Conservation (phyloP, 1,139 yeast species). For the Wickerhamomyces sp. region DNA sequence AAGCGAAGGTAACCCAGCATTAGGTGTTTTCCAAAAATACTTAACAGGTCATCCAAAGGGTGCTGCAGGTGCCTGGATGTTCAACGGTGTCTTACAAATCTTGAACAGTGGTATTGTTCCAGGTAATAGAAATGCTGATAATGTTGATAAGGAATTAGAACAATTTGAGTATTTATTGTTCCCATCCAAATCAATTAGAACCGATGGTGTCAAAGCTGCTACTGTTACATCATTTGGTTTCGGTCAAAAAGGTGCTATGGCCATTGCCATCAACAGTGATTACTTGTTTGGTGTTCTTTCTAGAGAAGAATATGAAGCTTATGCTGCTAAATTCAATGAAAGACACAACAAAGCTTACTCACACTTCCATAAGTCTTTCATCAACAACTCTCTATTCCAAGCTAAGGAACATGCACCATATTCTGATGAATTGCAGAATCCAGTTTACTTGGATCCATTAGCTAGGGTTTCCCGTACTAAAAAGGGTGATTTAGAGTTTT, state of each 20-base stretch:
- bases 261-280: slow-evolving; percentile 87
- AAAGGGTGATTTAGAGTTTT: slow-evolving; percentile 47
- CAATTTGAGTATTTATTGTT: slow-evolving; percentile 83
- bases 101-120: slow-evolving; percentile 93
- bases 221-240: slow-evolving; percentile 97
- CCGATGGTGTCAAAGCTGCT: slow-evolving; percentile 97
- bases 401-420: slow-evolving; percentile 95
- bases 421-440: slow-evolving; percentile 77
- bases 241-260: slow-evolving; percentile 99
- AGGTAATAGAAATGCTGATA: slow-evolving; percentile 98
- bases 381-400: slow-evolving; percentile 85
- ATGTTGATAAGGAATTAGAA: slow-evolving; percentile 79
- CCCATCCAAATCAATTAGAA: slow-evolving; percentile 90
- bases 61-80: slow-evolving; percentile 99
- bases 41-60: slow-evolving; percentile 99
- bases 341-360: slow-evolving; percentile 92
- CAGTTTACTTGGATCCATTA: slow-evolving; percentile 93
- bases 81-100: slow-evolving; percentile 96
- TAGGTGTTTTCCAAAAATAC: slow-evolving; percentile 98
- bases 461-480: slow-evolving; percentile 49
- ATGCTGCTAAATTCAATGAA: slow-evolving; percentile 63
- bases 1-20: slow-evolving; percentile 94
- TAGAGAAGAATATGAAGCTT: slow-evolving; percentile 61
- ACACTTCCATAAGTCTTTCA: slow-evolving; percentile 93
- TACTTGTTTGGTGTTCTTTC: slow-evolving; percentile 84